Base-by-base conservation (phyloP, 768 basidiomycete genomes). In the Mycena albidolilacea region DNA sequence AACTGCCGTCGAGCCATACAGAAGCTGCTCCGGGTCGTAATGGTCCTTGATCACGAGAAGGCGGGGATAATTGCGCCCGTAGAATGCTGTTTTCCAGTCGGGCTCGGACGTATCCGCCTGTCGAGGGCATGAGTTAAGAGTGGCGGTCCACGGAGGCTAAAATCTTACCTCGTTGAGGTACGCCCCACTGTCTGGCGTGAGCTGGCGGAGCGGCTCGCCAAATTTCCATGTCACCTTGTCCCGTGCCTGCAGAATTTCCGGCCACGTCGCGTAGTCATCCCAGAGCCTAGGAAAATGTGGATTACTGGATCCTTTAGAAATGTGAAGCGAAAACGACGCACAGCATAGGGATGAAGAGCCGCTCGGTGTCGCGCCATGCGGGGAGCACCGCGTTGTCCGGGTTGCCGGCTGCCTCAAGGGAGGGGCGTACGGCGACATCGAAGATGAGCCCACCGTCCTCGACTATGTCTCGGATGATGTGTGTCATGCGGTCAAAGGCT, bases 1-100 rank as follows among this genome's bases (percentile, higher is more conserved):
- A 1, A 77, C 76, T 8, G 76, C 76, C 5, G 76, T 77, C 37
- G 71, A 64, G 46, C 76, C 76, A 43, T 77, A 77, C 46, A 77
- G n/a, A 17, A 73, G 59, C 41, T 75, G 71, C 35, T 62, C 58
- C 7, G 76, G 71, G 35, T 77, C 76, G 57, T 68, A 77, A 10
- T 48, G 70, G 19, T 75, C 62, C 37, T 77, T 77, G 30, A 75
- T 73, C 19, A 39, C 48, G 5, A 77, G 11, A 1, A 77, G 64
- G 15, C 50, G 69, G 4, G 67, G 61, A 55, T 77, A 77, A 50
- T 77, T 77, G 10, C 41, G 30, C 2, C 76, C 76, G 46, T 77
- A 77, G 23, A 75, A 75, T 38, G 69, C 57, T 21, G 60, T 30
- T 61, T 75, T 70, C 76, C 76, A 77, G 52, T 75, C 70, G 2